Evolutionary conservation across 2,329 filamentous ascomycete species (phyloP).

Genomic region (Beauveria bassiana): DNA sequence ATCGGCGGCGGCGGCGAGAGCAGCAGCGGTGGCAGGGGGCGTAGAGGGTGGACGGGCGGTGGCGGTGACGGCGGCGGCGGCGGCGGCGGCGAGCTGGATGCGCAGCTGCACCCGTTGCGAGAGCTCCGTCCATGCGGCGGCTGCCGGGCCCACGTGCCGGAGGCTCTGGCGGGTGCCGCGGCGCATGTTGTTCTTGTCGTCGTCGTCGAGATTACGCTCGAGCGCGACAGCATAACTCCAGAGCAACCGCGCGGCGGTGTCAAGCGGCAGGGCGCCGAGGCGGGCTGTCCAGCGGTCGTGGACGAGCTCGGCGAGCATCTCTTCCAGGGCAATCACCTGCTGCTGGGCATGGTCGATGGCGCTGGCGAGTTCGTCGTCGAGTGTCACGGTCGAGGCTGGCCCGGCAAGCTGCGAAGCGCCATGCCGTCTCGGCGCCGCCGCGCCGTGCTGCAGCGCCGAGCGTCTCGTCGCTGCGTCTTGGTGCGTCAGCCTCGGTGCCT

Average conservation of each 20-base stretch:
- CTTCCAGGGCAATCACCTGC: background rate
- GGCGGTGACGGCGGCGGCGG: background rate
- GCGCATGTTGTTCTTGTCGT: slow-evolving; percentile 12
- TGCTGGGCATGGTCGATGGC: background rate
- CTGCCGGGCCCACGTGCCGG: background rate
- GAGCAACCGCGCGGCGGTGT: slow-evolving; percentile 15
- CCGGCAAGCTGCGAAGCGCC: background rate
- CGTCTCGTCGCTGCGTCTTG: slow-evolving; percentile 11
- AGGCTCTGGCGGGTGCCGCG: slow-evolving; percentile 13
- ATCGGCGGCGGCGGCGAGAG: background rate
- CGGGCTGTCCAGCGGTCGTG: slow-evolving; percentile 21
- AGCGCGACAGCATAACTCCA: slow-evolving; percentile 18
- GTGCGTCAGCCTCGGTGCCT: slow-evolving; percentile 7
- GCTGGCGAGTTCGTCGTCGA: slow-evolving; percentile 1
- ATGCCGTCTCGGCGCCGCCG: background rate
- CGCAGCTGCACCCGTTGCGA: slow-evolving; percentile 11
- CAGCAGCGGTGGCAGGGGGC: background rate
- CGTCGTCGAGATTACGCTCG: slow-evolving; percentile 20
- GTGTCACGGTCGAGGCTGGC: background rate
- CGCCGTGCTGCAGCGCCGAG: background rate
- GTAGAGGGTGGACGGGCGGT: background rate
- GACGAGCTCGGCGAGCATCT: slow-evolving; percentile 18
- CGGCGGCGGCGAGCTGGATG: slow-evolving; percentile 10
- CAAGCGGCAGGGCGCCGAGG: slow-evolving; percentile 15
- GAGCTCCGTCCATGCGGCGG: background rate